phyloP scores from a whole-genome alignment of 2,329 filamentous ascomycete genomes.

The Cucurbitaria berberidis region DNA sequence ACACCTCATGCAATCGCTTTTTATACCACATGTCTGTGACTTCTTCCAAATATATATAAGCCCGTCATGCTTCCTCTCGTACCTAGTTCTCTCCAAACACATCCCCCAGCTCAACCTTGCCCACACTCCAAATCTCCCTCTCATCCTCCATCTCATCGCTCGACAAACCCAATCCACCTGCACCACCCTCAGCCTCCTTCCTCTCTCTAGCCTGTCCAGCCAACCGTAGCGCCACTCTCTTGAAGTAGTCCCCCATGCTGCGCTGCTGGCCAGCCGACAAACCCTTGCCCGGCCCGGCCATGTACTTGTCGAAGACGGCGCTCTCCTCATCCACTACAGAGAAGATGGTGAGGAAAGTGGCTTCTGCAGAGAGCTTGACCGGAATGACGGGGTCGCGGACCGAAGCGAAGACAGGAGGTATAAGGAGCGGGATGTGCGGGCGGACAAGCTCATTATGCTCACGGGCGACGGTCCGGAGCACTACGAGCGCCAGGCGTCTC shows the following conservation, averaged over 20 bases:
- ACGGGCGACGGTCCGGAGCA: slow-evolving; percentile 83
- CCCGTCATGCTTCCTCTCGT: neutral
- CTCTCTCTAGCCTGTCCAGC: slow-evolving; percentile 88
- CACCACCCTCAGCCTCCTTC: slow-evolving; percentile 87
- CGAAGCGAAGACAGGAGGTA: slow-evolving; percentile 82
- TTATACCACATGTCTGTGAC: neutral
- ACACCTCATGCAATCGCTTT: slow-evolving; percentile 1
- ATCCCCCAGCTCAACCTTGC: slow-evolving; percentile 82
- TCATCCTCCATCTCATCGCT: slow-evolving; percentile 95
- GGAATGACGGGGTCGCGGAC: slow-evolving; percentile 93
- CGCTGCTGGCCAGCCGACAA: slow-evolving; percentile 77
- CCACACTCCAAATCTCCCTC: slow-evolving; percentile 93
- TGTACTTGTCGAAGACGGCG: slow-evolving; percentile 89
- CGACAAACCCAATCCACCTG: slow-evolving; percentile 81
- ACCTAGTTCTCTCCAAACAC: slow-evolving; percentile 33
- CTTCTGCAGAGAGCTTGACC: slow-evolving; percentile 92
- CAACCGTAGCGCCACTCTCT: slow-evolving; percentile 83
- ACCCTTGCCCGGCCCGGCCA: slow-evolving; percentile 69
- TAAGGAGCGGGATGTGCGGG: slow-evolving; percentile 80
- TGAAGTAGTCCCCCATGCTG: slow-evolving; percentile 97
- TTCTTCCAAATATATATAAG: neutral
- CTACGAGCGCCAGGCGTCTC: slow-evolving; percentile 83
- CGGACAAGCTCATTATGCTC: slow-evolving; percentile 79
- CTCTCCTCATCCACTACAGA: slow-evolving; percentile 85
- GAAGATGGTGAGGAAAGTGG: slow-evolving; percentile 90